phyloP scores from a whole-genome alignment of 106 monocot species.

The Platanthera zijinensis region DNA sequence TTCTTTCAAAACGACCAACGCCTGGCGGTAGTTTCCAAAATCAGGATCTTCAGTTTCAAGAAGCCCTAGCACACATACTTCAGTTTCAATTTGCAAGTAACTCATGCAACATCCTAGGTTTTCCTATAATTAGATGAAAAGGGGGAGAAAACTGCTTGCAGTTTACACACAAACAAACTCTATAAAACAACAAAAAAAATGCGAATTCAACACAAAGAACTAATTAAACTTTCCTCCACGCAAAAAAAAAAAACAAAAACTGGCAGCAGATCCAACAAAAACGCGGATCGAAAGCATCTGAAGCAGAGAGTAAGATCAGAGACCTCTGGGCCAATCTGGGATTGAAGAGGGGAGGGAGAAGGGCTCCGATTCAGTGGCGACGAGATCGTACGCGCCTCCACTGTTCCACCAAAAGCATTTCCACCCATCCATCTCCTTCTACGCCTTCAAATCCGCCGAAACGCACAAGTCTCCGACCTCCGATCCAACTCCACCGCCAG shows the following conservation, averaged over 20 bases:
- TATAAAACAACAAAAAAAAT: not conserved
- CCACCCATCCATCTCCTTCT: slow-evolving; percentile 13
- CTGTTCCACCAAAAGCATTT: slow-evolving; percentile 16
- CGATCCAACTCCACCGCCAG: slow-evolving; percentile 1
- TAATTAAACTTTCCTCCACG: too few species aligned
- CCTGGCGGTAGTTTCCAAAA: too few species aligned
- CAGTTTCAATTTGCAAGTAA: too few species aligned
- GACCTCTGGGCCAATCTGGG: slow-evolving; percentile 31
- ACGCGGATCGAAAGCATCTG: not conserved
- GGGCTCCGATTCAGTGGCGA: slow-evolving; percentile 17
- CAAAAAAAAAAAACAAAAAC: not conserved
- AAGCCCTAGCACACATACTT: too few species aligned
- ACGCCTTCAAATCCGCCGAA: not conserved
- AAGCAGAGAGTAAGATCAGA: slow-evolving; percentile 9
- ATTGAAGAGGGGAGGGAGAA: slow-evolving; percentile 20
- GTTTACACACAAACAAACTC: not conserved
- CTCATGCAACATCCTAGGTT: too few species aligned
- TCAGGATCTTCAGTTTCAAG: too few species aligned
- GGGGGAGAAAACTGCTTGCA: too few species aligned
- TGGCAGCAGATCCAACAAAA: not conserved
- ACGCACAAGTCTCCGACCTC: not conserved
- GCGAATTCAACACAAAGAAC: not conserved
- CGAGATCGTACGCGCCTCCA: slow-evolving; percentile 7
- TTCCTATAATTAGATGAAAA: too few species aligned
- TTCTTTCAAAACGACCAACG: too few species aligned